These are phyloP conservation scores for Penium margaritaceum DNA, from an alignment of 139 green algal species.

Conservation along the genomic window DNA sequence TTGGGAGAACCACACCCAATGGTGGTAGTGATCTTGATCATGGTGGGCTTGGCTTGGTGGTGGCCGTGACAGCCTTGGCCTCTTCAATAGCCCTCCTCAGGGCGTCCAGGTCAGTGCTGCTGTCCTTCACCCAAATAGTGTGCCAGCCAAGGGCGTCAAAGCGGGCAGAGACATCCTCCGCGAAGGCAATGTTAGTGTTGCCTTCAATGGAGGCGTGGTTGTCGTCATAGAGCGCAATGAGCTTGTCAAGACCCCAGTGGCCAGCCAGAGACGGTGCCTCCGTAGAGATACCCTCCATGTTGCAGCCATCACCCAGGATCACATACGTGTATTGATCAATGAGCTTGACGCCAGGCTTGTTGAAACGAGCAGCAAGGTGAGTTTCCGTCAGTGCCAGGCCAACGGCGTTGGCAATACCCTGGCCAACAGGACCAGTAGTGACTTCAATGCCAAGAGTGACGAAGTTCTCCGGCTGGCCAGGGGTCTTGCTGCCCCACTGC, in stretches of 20 bases:
- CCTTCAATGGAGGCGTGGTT: slow-evolving; percentile 99
- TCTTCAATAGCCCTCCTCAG: slow-evolving; percentile 74
- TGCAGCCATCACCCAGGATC: slow-evolving; percentile 97
- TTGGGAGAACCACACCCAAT: slow-evolving; percentile 98
- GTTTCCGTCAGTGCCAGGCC: slow-evolving; percentile 86
- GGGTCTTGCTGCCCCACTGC: slow-evolving; percentile 84
- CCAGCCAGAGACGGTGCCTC: slow-evolving; percentile 92
- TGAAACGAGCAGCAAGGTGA: slow-evolving; percentile 94
- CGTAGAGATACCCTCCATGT: slow-evolving; percentile 98
- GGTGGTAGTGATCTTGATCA: slow-evolving; percentile 89
- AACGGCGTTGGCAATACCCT: slow-evolving; percentile 95
- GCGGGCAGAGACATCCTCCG: slow-evolving; percentile 86
- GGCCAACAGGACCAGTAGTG: slow-evolving; percentile 93
- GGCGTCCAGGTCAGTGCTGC: slow-evolving; percentile 87
- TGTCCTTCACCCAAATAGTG: slow-evolving; percentile 70
- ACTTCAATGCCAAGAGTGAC: slow-evolving; percentile 89
- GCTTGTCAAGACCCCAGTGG: slow-evolving; percentile 98
- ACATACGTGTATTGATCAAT: slow-evolving; percentile 98
- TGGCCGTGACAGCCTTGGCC: slow-evolving; percentile 83
- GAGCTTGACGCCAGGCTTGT: slow-evolving; percentile 89
- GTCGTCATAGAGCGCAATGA: slow-evolving; percentile 98
- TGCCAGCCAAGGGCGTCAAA: slow-evolving; percentile 66
- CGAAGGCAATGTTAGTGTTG: slow-evolving; percentile 97
- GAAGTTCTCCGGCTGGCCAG: slow-evolving; percentile 98
- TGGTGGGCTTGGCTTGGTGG: slow-evolving; percentile 88